Conservation (phyloP, 1,284 basidiomycete genomes). For the Erythrobasidium hasegawianum region DNA sequence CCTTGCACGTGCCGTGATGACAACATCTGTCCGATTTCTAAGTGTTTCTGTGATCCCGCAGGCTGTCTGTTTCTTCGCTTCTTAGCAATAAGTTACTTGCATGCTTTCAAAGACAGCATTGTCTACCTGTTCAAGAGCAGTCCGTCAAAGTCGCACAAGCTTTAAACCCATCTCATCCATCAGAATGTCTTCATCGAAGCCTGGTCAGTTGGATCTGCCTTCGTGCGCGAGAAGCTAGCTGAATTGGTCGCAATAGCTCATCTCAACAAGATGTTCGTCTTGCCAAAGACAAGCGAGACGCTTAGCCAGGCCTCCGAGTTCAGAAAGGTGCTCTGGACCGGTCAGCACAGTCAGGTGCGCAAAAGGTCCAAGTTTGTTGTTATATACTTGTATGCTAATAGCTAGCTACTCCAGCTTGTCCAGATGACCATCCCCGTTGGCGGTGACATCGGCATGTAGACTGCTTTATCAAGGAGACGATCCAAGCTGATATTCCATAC, state of each 20-base stretch:
- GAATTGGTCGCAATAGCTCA: slow-evolving; percentile 6
- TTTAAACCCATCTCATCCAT: neutral
- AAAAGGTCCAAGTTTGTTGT: no score
- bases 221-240: no score
- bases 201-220: no score
- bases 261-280: slow-evolving; percentile 35
- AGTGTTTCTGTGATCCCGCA: no score
- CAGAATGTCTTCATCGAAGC: slow-evolving; percentile 28
- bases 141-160: no score
- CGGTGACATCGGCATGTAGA: slow-evolving; percentile 47
- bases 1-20: no score
- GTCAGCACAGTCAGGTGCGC: slow-evolving; percentile 24
- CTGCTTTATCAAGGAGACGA: slow-evolving; percentile 43
- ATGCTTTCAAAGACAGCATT: no score
- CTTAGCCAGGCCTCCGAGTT: slow-evolving; percentile 44
- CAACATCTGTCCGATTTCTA: no score
- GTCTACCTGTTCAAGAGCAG: no score
- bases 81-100: no score
- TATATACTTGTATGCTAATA: neutral
- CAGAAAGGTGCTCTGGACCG: slow-evolving; percentile 50
- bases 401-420: slow-evolving; percentile 46
- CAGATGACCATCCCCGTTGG: slow-evolving; percentile 51
- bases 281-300: slow-evolving; percentile 20
- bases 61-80: no score
- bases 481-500: slow-evolving; percentile 7